Conservation (phyloP, 257 asterid species). For the Verbascum thapsus region DNA sequence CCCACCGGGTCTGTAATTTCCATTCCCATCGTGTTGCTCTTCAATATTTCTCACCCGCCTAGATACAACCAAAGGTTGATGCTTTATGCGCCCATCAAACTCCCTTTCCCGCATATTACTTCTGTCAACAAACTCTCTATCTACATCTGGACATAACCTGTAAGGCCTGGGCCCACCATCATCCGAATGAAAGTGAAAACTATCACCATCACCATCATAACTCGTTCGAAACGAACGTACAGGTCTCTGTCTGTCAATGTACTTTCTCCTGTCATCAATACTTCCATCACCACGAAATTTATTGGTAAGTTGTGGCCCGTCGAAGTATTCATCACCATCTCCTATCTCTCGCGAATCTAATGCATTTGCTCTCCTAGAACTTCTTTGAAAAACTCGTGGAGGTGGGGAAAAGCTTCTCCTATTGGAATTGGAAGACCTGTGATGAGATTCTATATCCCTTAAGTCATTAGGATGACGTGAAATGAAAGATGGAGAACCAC, state of each 20-base stretch:
- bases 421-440: conserved; percentile 49
- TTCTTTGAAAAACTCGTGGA: conserved; percentile 46
- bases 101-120: conserved; percentile 68
- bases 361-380: conserved; percentile 53
- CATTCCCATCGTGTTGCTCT: conserved; percentile 69
- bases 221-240: conserved; percentile 53
- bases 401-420: conserved; percentile 69
- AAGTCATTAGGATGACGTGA: conserved; percentile 50
- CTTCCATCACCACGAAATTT: conserved; percentile 54
- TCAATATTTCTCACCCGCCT: conserved; percentile 64
- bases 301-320: conserved; percentile 44
- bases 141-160: conserved; percentile 63
- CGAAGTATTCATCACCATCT: conserved; percentile 55
- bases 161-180: conserved; percentile 64
- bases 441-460: conserved; percentile 58
- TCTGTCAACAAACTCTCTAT: conserved; percentile 64
- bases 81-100: conserved; percentile 68
- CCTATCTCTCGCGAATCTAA: conserved; percentile 64
- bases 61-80: conserved; percentile 40
- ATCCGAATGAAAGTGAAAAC: conserved; percentile 53
- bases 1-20: conserved; percentile 51
- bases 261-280: conserved; percentile 74
- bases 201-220: conserved; percentile 51
- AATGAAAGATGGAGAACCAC: conserved; percentile 58
- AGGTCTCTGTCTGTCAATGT: conserved; percentile 60